A percentile compares a stretch with the other conserved stretches of the same genome.
phyloP scores from a whole-genome alignment of 2,329 filamentous ascomycete species.

The Pseudocercospora ulei region DNA sequence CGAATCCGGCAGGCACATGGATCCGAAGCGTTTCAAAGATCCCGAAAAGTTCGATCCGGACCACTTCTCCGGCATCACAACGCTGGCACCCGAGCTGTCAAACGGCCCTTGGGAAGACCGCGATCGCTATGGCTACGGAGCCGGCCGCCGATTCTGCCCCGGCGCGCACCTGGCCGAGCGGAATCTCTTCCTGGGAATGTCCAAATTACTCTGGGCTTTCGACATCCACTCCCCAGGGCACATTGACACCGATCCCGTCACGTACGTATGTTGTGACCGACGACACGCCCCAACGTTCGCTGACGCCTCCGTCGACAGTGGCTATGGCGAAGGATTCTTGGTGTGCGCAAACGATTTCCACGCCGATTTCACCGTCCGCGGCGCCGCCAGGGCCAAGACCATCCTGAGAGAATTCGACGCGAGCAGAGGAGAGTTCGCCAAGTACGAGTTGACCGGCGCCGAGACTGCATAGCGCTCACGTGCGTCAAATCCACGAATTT shows the following conservation, averaged over 20 bases:
- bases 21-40: conserved; percentile 27
- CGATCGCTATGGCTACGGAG: conserved; percentile 45
- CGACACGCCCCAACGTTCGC: too few species aligned
- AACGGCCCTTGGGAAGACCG: conserved; percentile 33
- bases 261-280: too few species aligned
- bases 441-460: conserved; percentile 15
- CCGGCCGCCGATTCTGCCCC: conserved; percentile 43
- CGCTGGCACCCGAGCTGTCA: conserved; percentile 35
- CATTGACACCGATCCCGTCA: conserved; percentile 21
- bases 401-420: conserved; percentile 24
- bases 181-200: conserved; percentile 38
- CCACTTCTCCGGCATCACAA: conserved; percentile 30
- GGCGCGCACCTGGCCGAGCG: conserved; percentile 46
- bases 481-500: conserved; percentile 27
- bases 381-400: conserved; percentile 17
- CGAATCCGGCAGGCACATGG: too few species aligned
- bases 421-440: conserved; percentile 18
- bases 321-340: conserved; percentile 26
- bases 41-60: conserved; percentile 35
- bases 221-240: conserved; percentile 21
- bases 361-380: conserved; percentile 20
- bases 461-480: conserved; percentile 10
- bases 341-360: conserved; percentile 27
- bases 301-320: conserved; percentile 5
- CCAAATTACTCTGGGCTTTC: conserved; percentile 46